phyloP scores from a whole-genome alignment of 225 moss, liverwort and hornwort species.

The Neckera pumila region DNA sequence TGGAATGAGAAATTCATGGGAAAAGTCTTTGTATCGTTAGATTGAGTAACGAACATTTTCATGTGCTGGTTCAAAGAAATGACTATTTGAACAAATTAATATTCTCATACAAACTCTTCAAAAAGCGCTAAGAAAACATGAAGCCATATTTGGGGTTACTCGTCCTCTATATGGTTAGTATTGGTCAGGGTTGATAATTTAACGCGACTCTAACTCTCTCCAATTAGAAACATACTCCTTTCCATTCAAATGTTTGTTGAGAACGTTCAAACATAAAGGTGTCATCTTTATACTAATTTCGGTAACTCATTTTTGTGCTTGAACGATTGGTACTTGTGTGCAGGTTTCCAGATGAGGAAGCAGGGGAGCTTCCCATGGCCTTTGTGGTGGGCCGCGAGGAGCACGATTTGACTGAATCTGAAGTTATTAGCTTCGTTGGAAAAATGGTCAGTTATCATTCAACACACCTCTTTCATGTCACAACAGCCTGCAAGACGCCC shows the following conservation, averaged over 20 bases:
- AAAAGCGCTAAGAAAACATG: not conserved
- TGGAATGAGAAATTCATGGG: too few species aligned
- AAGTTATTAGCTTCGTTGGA: conserved; percentile 22
- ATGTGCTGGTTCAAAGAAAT: not conserved
- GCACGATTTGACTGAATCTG: not conserved
- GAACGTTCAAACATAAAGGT: not conserved
- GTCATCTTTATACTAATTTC: not conserved
- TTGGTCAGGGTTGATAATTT: not conserved
- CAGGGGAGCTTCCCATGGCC: conserved; percentile 40
- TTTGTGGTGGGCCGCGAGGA: conserved; percentile 21
- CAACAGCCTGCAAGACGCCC: not conserved
- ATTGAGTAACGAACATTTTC: not conserved
- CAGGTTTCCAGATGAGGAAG: conserved; percentile 41
- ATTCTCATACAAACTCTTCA: not conserved
- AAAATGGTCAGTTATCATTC: conserved; percentile 1
- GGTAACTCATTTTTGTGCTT: not conserved
- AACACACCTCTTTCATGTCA: not conserved
- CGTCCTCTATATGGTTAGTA: not conserved
- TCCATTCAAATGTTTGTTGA: not conserved
- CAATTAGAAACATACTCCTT: not conserved
- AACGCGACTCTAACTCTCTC: not conserved
- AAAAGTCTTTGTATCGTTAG: too few species aligned
- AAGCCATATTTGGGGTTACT: not conserved
- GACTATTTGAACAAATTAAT: not conserved
- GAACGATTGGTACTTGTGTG: not conserved